These are phyloP conservation scores for Stephanocyclus meneghinianus DNA, from an alignment of 352 stramenopile species.

Conservation along the genomic window DNA sequence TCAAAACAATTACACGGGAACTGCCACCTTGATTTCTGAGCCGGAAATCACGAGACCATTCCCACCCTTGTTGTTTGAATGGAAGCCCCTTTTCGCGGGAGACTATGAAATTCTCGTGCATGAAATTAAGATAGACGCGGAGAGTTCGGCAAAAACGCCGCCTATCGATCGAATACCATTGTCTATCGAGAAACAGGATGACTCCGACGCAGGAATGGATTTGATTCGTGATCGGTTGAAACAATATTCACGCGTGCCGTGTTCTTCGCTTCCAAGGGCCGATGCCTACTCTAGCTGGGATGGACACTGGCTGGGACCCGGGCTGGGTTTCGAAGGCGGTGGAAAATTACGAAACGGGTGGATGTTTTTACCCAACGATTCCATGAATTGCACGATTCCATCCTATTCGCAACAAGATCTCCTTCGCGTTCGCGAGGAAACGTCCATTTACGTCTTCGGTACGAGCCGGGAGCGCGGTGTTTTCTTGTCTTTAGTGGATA, in stretches of 20 bases:
- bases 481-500: constrained; percentile 20
- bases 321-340: background rate
- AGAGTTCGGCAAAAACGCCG: background rate
- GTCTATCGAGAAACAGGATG: background rate
- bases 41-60: background rate
- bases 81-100: constrained; percentile 1
- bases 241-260: background rate
- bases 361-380: constrained; percentile 6
- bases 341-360: constrained; percentile 14
- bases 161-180: background rate
- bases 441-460: constrained; percentile 11
- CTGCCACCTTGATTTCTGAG: constrained; percentile 4
- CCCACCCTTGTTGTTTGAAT: constrained; percentile 5
- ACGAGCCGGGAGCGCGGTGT: constrained; percentile 15
- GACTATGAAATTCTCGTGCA: constrained; percentile 16
- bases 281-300: constrained; percentile 10
- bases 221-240: constrained; percentile 8
- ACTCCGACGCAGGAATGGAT: background rate
- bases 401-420: constrained; percentile 1
- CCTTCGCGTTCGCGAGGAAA: background rate
- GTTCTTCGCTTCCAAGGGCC: background rate
- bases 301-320: constrained; percentile 12
- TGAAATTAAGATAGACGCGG: background rate
- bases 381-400: constrained; percentile 14
- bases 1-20: constrained; percentile 11